Percentiles rank a stretch among this genome's conserved stretches.
Conservation (phyloP, 148 eudicot species). For the Cornus suecica region DNA sequence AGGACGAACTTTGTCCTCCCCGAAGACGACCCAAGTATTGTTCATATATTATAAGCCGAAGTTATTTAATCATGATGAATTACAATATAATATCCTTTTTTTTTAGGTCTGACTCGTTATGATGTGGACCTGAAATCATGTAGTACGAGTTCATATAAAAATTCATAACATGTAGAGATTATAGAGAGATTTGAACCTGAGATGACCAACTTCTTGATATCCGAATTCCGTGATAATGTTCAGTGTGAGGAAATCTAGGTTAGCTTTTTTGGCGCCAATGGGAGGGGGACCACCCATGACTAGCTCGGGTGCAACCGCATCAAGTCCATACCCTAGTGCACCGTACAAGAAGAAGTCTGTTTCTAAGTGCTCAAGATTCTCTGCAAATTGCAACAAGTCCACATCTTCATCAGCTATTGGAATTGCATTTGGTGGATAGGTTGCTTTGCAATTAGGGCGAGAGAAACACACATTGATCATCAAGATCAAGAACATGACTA, state of each 20-base stretch:
- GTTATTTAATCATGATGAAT: no score
- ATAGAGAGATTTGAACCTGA: slow-evolving; percentile 38
- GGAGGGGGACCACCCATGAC: slow-evolving; percentile 75
- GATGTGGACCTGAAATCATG: no score
- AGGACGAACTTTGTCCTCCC: no score
- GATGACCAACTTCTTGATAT: slow-evolving; percentile 71
- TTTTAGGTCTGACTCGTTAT: no score
- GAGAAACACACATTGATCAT: not conserved
- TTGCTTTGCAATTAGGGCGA: slow-evolving; percentile 22
- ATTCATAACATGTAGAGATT: no score
- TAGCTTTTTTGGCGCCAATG: slow-evolving; percentile 63
- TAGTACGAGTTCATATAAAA: no score
- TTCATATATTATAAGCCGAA: no score
- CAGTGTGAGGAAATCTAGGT: slow-evolving; percentile 39
- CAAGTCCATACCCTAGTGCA: slow-evolving; percentile 66
- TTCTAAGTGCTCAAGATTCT: slow-evolving; percentile 65
- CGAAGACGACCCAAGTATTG: no score
- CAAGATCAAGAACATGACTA: not conserved
- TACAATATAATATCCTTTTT: no score
- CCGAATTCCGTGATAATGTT: slow-evolving; percentile 57
- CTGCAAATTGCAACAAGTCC: slow-evolving; percentile 52
- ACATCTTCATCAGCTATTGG: slow-evolving; percentile 46
- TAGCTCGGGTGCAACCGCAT: slow-evolving; percentile 52
- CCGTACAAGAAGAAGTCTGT: slow-evolving; percentile 65
- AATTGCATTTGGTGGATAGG: slow-evolving; percentile 25